Evolutionary conservation across 192 early-diverging fungal genomes (phyloP).

Genomic region (Umbelopsis vinacea): DNA sequence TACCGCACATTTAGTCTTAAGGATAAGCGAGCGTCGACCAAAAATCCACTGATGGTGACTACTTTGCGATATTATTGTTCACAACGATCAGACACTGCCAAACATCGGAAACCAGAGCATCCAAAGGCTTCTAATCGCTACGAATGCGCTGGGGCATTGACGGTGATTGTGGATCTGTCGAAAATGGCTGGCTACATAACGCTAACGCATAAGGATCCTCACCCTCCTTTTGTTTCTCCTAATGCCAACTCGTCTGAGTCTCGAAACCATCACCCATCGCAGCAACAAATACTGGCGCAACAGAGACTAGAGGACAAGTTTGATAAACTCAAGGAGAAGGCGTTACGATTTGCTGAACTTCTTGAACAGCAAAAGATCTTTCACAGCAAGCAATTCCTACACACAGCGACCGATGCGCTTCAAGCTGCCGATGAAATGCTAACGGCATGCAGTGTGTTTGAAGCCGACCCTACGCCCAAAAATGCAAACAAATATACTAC

Average conservation of each 20-base stretch:
- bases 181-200: conserved; percentile 39
- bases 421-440: conserved; percentile 34
- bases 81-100: conserved; percentile 38
- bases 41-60: conserved; percentile 34
- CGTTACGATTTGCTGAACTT: conserved; percentile 24
- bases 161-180: conserved; percentile 39
- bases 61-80: conserved; percentile 44
- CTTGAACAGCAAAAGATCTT: conserved; percentile 33
- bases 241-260: conserved; percentile 6
- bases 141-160: conserved; percentile 38
- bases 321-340: conserved; percentile 29
- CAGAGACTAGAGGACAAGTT: conserved; percentile 29
- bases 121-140: conserved; percentile 38
- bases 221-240: conserved; percentile 34
- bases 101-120: conserved; percentile 38
- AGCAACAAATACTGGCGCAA: conserved; percentile 10
- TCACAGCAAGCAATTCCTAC: conserved; percentile 30
- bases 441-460: conserved; percentile 23
- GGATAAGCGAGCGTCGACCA: conserved; percentile 38
- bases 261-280: conserved; percentile 2
- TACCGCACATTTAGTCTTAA: conserved; percentile 29
- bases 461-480: neutral
- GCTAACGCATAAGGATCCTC: conserved; percentile 37
- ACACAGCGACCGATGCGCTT: conserved; percentile 34
- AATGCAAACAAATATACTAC: conserved; percentile 20